Conservation (phyloP, 371 early-diverging fungal species). For the Apophysomyces sp. region DNA sequence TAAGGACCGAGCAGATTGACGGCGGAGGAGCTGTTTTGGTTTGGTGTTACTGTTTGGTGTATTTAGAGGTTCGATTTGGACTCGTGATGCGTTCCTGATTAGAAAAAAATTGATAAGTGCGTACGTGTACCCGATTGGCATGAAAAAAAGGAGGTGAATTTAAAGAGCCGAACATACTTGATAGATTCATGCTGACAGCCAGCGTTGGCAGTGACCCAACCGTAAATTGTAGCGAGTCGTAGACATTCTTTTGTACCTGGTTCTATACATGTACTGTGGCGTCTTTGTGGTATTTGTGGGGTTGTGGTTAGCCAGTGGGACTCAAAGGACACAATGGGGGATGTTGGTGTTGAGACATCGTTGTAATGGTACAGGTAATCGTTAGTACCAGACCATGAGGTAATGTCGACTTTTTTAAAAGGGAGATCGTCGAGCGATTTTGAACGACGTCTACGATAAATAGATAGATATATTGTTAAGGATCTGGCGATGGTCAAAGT, state of each 20-base stretch:
- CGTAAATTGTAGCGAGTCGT: conserved; percentile 55
- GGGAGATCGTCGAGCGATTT: conserved; percentile 39
- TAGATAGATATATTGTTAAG: conserved; percentile 1
- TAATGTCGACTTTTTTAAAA: background rate
- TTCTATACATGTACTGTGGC: conserved; percentile 50
- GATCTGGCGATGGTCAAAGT: background rate
- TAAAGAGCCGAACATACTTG: conserved; percentile 7
- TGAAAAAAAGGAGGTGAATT: background rate
- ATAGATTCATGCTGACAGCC: conserved; percentile 4
- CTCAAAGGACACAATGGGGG: conserved; percentile 16
- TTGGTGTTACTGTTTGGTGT: conserved; percentile 5
- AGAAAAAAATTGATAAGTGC: background rate
- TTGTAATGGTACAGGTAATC: conserved; percentile 8
- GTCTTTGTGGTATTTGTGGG: conserved; percentile 25
- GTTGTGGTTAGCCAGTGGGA: background rate
- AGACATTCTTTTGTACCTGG: conserved; percentile 44
- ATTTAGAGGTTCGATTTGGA: background rate
- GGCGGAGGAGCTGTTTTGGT: conserved; percentile 1
- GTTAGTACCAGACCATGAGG: background rate
- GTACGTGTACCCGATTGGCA: background rate
- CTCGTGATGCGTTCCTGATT: background rate
- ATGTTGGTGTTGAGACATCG: conserved; percentile 12
- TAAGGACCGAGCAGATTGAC: background rate
- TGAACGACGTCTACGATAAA: conserved; percentile 32
- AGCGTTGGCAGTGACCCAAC: conserved; percentile 45